Evolutionary conservation across 2,329 filamentous ascomycete genomes (phyloP).

Genomic region (Leptodontidium sp.): DNA sequence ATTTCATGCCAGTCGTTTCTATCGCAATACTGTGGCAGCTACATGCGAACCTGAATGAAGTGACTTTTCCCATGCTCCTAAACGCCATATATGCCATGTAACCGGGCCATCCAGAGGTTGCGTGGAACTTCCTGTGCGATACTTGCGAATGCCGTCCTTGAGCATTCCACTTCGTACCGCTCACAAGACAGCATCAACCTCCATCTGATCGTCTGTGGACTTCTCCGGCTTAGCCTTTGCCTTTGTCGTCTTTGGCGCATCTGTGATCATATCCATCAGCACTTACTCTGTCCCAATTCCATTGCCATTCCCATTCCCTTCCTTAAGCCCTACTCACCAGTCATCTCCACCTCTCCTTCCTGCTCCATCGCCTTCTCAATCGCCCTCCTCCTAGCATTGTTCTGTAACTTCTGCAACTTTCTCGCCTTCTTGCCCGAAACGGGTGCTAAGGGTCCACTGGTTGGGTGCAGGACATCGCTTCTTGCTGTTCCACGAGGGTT

Average conservation of each 20-base stretch:
- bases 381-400: slow-evolving; percentile 44
- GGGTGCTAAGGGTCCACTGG: slow-evolving; percentile 45
- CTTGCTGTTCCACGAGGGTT: slow-evolving; percentile 44
- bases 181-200: slow-evolving; percentile 37
- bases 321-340: slow-evolving; percentile 35
- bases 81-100: slow-evolving; percentile 6
- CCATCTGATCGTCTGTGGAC: slow-evolving; percentile 36
- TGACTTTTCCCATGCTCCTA: neutral
- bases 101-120: neutral
- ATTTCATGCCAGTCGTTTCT: neutral
- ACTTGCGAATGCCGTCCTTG: neutral
- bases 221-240: slow-evolving; percentile 25
- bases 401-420: slow-evolving; percentile 46
- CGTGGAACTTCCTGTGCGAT: neutral
- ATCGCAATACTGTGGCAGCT: neutral
- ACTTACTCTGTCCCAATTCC: slow-evolving; percentile 6
- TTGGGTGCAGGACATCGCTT: slow-evolving; percentile 45
- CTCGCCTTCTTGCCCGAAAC: slow-evolving; percentile 47
- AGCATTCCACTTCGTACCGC: neutral
- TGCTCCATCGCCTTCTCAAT: slow-evolving; percentile 45
- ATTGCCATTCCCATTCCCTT: neutral
- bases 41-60: too few relatives aligned
- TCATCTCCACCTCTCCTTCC: slow-evolving; percentile 47
- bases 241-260: slow-evolving; percentile 43
- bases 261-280: slow-evolving; percentile 28